Evolutionary conservation across 2,329 filamentous ascomycete genomes (phyloP), one percentile per base, ranked within the genome.

Genomic region (Calonectria honghensis): DNA sequence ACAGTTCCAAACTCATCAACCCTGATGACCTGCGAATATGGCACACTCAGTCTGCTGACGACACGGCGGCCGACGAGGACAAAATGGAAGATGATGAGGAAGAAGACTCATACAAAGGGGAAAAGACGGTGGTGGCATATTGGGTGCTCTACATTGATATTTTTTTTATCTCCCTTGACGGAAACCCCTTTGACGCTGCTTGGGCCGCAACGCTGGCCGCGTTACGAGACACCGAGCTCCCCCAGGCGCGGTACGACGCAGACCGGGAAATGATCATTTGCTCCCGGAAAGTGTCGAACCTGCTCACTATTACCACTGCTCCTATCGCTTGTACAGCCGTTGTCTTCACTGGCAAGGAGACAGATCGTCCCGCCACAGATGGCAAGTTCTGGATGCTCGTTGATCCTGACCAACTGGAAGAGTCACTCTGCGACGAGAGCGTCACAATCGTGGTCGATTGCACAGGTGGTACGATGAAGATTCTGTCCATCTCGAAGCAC

Each of bases 121-220:
- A 86, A 14, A 83, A 83, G 9, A 82, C 83, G n/a, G 85, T 96
- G 14, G 96, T 94, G 83, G 97, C 94, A 0, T 98, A 97, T 85
- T 99, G 96, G 97, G 93, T 95, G 13, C 91, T 99, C 27, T 98
- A 98, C 85, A 94, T 99, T 78, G 96, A 98, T 82, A 89, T 98
- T n/a, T 91, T 98, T 82, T 97, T 98, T 86, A 93, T 99, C 78
- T 97, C 95, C 0, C 92, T 98, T 65, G 96, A 98, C 77, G 96
- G 96, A 7, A 98, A 97, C 81, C 92, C 95, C 1, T 96, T 98
- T 78, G 96, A 99, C 82, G 94, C 95, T 0, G 95, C 95, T 0
- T 98, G 96, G 96, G 91, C 94, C 0, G 93, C 95, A 16, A 90
- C 97, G 0, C 85, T 98, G 29, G 95, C 96, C 11, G 96, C 97